Evolutionary conservation across 306 rosid species (phyloP).

Genomic region (Casuarina glauca): DNA sequence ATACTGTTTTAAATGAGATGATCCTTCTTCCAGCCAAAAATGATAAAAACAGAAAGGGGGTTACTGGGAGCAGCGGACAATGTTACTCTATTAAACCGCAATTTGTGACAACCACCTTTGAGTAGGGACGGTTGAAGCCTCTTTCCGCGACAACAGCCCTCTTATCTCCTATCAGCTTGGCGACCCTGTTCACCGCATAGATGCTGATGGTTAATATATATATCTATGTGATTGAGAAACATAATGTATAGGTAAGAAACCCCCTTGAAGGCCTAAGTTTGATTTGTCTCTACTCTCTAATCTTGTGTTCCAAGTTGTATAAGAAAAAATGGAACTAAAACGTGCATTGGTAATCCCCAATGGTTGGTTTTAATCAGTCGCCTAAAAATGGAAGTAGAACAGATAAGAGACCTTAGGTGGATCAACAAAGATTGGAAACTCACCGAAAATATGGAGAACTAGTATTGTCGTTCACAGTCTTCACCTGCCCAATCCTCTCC

Average conservation of each 20-base stretch:
- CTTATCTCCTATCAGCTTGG: slow-evolving; percentile 88
- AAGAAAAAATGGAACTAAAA: no score
- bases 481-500: slow-evolving; percentile 64
- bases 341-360: no score
- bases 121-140: slow-evolving; percentile 84
- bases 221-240: neutral
- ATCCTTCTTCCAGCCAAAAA: slow-evolving; percentile 20
- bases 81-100: slow-evolving; percentile 53
- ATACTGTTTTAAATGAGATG: slow-evolving; percentile 24
- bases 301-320: no score
- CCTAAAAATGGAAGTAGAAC: no score
- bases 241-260: no score
- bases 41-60: slow-evolving; percentile 2
- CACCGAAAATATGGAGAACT: slow-evolving; percentile 83
- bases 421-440: neutral
- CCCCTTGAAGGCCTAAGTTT: no score
- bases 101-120: slow-evolving; percentile 63
- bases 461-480: slow-evolving; percentile 77
- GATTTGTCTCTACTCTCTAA: no score
- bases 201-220: slow-evolving; percentile 6
- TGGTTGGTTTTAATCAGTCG: neutral
- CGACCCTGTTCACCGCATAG: slow-evolving; percentile 56
- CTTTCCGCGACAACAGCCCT: slow-evolving; percentile 84
- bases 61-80: slow-evolving; percentile 10
- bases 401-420: neutral